phyloP scores from a whole-genome alignment of 2,329 filamentous ascomycete genomes.

The Penicillium sp. region DNA sequence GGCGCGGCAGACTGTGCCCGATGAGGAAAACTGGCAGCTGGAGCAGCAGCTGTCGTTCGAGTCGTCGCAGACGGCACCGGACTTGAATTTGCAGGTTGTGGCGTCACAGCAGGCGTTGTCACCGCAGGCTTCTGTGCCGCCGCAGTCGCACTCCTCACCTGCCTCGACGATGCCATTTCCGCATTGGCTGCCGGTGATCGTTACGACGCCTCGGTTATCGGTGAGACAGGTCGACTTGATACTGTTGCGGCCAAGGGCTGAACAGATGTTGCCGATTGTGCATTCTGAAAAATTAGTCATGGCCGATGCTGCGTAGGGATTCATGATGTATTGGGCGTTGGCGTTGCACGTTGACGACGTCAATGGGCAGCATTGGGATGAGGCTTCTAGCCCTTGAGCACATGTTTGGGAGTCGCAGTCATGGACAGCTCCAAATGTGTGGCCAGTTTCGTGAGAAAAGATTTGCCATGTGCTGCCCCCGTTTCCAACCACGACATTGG shows the following conservation, averaged over 20 bases:
- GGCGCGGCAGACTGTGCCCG: slow-evolving; percentile 73
- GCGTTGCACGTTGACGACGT: slow-evolving; percentile 69
- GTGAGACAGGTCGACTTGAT: slow-evolving; percentile 75
- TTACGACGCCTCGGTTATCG: slow-evolving; percentile 80
- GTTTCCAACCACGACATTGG: slow-evolving; percentile 86
- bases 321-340: slow-evolving; percentile 84
- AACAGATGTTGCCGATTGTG: slow-evolving; percentile 90
- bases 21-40: slow-evolving; percentile 47
- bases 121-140: slow-evolving; percentile 69
- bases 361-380: slow-evolving; percentile 79
- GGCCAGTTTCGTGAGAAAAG: slow-evolving; percentile 89
- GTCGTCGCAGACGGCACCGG: slow-evolving; percentile 70
- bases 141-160: slow-evolving; percentile 95
- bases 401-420: slow-evolving; percentile 78
- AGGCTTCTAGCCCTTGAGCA: slow-evolving; percentile 58
- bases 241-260: slow-evolving; percentile 72
- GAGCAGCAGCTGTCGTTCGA: slow-evolving; percentile 50
- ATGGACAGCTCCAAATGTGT: slow-evolving; percentile 94
- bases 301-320: slow-evolving; percentile 73
- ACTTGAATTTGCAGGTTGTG: slow-evolving; percentile 79
- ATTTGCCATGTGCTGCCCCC: slow-evolving; percentile 88
- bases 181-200: slow-evolving; percentile 79
- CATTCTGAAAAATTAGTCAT: slow-evolving; percentile 84
- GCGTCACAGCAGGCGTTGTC: slow-evolving; percentile 81
- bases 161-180: slow-evolving; percentile 96